These are phyloP conservation scores for Chlamydomonas applanata DNA, from an alignment of 139 green algal species.

Conservation along the genomic window DNA sequence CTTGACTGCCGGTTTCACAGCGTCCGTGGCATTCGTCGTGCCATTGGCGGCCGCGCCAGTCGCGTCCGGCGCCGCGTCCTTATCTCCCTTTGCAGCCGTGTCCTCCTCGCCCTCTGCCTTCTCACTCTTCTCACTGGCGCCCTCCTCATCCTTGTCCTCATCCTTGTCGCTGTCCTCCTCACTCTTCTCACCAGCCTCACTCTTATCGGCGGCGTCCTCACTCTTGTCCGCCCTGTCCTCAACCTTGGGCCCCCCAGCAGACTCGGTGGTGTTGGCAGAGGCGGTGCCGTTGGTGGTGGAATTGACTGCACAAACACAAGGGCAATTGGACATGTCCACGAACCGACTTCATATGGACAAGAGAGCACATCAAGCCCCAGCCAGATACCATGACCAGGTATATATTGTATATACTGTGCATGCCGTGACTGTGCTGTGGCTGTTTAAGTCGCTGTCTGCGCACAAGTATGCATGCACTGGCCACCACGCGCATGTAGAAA, in stretches of 20 bases:
- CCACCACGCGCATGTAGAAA: too few species aligned
- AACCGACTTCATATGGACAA: too few species aligned
- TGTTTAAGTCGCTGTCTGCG: too few species aligned
- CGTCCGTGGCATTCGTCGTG: background rate
- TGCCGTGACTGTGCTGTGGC: too few species aligned
- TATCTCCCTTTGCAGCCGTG: constrained; percentile 18
- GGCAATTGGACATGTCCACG: background rate
- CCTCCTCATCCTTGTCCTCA: constrained; percentile 2
- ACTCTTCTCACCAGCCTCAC: background rate
- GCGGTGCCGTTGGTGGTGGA: background rate
- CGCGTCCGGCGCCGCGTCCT: constrained; percentile 5
- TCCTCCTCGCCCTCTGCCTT: constrained; percentile 29
- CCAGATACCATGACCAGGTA: too few species aligned
- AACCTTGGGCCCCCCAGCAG: constrained; percentile 1
- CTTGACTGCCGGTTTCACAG: constrained; percentile 13
- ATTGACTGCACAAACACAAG: constrained; percentile 9
- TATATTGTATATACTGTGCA: too few species aligned
- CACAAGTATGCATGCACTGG: too few species aligned
- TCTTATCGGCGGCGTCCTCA: constrained; percentile 3
- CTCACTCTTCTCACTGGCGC: constrained; percentile 8
- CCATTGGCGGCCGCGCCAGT: background rate
- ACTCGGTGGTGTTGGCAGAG: background rate
- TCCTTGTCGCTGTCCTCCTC: constrained; percentile 12
- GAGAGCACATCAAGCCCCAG: too few species aligned
- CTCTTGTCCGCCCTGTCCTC: constrained; percentile 7